These are phyloP conservation scores for Malus asiatica DNA, from an alignment of 306 rosid genomes.

Conservation along the genomic window DNA sequence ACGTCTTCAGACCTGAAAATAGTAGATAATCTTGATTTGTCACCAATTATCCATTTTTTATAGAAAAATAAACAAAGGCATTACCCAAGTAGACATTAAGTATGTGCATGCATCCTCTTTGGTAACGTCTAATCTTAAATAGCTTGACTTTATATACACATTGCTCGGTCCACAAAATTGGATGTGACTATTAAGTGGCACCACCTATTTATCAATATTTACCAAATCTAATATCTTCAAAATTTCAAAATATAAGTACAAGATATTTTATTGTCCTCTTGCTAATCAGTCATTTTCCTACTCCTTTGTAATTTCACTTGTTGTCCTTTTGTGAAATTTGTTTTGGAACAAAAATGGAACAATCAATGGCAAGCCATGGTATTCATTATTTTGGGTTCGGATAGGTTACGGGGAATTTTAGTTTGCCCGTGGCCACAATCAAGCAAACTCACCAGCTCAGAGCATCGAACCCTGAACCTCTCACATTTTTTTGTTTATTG, in stretches of 20 bases:
- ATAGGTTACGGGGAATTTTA: no score
- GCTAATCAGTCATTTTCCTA: background rate
- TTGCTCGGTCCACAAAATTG: background rate
- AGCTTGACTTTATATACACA: background rate
- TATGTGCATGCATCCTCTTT: background rate
- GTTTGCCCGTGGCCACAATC: rapidly evolving
- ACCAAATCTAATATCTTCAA: background rate
- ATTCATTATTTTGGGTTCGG: no score
- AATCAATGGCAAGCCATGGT: rapidly evolving
- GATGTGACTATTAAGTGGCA: background rate
- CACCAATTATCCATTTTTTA: no score
- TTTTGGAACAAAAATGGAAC: no score
- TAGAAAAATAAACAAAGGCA: background rate
- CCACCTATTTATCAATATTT: background rate
- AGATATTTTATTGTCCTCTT: background rate
- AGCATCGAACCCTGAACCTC: no score
- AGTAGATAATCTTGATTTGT: no score
- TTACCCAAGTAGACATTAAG: background rate
- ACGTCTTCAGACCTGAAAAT: rapidly evolving
- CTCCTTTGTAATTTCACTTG: background rate
- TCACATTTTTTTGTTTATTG: no score
- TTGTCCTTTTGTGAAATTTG: background rate
- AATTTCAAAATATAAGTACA: background rate
- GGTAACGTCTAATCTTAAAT: background rate
- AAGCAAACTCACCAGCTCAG: no score